A percentile compares a stretch with the other conserved stretches of the same genome.
phyloP scores from a whole-genome alignment of 1,139 yeast genomes.

The Pichia terricola region DNA sequence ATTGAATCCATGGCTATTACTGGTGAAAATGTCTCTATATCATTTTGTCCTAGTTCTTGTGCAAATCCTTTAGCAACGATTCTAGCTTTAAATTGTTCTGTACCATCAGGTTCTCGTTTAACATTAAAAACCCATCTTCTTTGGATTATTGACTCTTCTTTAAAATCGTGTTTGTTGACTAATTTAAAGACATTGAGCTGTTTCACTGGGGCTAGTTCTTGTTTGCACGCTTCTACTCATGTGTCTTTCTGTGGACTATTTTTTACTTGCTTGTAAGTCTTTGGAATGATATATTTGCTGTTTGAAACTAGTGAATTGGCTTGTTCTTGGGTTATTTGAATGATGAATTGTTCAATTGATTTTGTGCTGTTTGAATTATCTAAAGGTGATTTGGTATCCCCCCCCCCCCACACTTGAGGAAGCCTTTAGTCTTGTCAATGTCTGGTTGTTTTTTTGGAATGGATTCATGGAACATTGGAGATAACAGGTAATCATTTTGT shows the following conservation, averaged over 20 bases:
- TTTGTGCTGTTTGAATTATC: too few relatives aligned
- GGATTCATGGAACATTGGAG: too few relatives aligned
- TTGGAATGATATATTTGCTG: too few relatives aligned
- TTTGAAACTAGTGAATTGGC: too few relatives aligned
- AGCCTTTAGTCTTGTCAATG: too few relatives aligned
- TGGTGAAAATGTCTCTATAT: constrained; percentile 8
- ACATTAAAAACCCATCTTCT: constrained; percentile 6
- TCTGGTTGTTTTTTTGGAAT: too few relatives aligned
- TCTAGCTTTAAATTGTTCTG: constrained; percentile 6
- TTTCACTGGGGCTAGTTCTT: background rate
- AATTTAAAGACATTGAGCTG: background rate
- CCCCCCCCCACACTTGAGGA: too few relatives aligned
- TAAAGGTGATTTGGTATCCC: too few relatives aligned
- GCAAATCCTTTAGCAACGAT: constrained; percentile 5
- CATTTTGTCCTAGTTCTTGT: constrained; percentile 6
- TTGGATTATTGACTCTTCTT: background rate
- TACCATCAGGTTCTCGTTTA: constrained; percentile 1
- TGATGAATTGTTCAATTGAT: too few relatives aligned
- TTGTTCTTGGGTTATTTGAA: too few relatives aligned
- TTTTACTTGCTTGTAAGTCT: too few relatives aligned
- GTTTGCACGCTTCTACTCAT: background rate
- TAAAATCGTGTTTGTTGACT: background rate
- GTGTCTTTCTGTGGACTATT: background rate
- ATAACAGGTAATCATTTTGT: too few relatives aligned
- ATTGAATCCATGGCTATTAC: constrained; percentile 5